Base-by-base conservation (phyloP, 805 yeast genomes). In the Groenewaldozyma tartarivorans region DNA sequence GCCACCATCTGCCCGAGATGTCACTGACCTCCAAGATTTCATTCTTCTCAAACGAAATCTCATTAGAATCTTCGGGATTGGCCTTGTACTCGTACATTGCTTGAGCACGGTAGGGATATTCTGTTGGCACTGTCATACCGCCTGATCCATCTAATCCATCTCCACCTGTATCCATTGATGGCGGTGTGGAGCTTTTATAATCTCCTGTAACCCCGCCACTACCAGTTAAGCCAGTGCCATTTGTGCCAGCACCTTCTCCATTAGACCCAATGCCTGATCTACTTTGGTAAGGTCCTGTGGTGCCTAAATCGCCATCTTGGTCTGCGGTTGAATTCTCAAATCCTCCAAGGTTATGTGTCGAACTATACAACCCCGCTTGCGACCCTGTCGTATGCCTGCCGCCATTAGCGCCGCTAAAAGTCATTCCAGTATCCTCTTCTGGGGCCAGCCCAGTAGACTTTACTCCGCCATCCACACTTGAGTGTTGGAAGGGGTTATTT, bases 1-100 rank as follows among this genome's bases (percentile, higher is more conserved):
- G 95, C 97, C 97, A 90, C 98, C 98, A 90, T 64, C 94, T 79
- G 35, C 96, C 96, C 49, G 83, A 83, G 43, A 86, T 85, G 56
- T 90, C 96, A 51, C 85, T 85, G 26, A 90, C 94, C 54, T 80
- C 86, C 60, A 90, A 71, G n/a, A 86, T 66, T 61, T 90, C 97
- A 42, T 92, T 96, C 60, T 88, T 86, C 48, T 72, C 77, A 55
- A 90, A 92, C 4, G 95, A 81, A 19, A 90, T 74, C 64, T 90
- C 98, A 55, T 88, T 87, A 47, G 81, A 86, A 60, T 90, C 98
- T 43, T 81, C 94, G 1, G 90, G 92, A 53, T 82, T 86, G 4
- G 96, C 96, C 39, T 77, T 77, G 59, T 92, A 90, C 36, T 81
- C 72, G 60, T 86, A 92, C 39, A 90, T 68, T 0, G 96, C 96